Evolutionary conservation across 2,329 filamentous ascomycete species (phyloP), one percentile per base, ranked within the genome.

Genomic region (Pseudocercospora musae): DNA sequence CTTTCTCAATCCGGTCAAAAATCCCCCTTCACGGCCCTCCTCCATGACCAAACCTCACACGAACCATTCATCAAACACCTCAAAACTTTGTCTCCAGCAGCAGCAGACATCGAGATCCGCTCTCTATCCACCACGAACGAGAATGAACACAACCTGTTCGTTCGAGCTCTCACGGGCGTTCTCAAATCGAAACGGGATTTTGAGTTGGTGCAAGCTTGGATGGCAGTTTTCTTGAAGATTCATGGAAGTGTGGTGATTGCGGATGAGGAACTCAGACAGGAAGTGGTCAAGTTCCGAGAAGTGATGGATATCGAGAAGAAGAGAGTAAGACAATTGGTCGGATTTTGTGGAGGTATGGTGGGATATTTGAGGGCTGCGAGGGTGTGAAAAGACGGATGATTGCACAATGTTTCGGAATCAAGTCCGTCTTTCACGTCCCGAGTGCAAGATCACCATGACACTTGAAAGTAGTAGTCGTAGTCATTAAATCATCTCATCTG

Each of bases 201-300:
- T 76, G 95, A 99, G 78, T 83, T 99, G 42, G 90, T 92, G 15
- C 93, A 98, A 77, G 92, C 92, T 0, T 99, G 95, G 94, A 98
- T 99, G 92, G 88, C 89, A 1, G 94, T 98, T 0, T 96, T 98
- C 72, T 75, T 99, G 62, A 85, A 88, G 53, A 79, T 96, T 44
- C 94, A 98, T 76, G 83, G 82, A 6, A 87, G 89, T 64, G 78
- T 83, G 15, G 78, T 90, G 13, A 75, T 78, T 6, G 75, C 78
- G 33, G 77, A 78, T 40, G 72, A 84, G 72, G 75, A 78, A 29
- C 75, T 94, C 13, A 80, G 87, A 50, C 79, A 77, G 1, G 85
- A 85, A 52, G 77, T 97, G 63, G 76, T 77, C 57, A 82, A 84
- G 69, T 97, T 92, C 91, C 88, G 88, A 44, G 60, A 58, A 21